Evolutionary conservation across 257 asterid genomes (phyloP).

Genomic region (Perilla frutescens): DNA sequence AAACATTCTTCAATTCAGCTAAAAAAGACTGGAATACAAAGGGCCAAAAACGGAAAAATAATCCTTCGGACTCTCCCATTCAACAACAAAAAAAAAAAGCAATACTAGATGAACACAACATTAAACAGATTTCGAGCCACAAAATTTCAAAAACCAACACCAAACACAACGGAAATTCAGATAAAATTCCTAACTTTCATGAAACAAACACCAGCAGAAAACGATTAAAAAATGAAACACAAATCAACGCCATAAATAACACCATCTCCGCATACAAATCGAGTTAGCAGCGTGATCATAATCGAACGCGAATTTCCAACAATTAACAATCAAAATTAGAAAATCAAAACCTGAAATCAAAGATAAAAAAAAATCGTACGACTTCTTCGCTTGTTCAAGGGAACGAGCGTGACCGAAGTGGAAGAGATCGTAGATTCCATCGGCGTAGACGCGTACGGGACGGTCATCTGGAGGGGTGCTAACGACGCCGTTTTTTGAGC

Average conservation of each 20-base stretch:
- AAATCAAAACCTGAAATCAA: slow-evolving; percentile 17
- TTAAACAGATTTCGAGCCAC: slow-evolving; percentile 4
- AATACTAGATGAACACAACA: not conserved
- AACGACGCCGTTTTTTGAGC: slow-evolving; percentile 21
- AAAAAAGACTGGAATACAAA: not conserved
- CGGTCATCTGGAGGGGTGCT: slow-evolving; percentile 39
- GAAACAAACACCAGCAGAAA: not conserved
- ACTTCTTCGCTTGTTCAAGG: slow-evolving; percentile 82
- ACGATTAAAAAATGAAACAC: not conserved
- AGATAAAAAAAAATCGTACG: slow-evolving; percentile 35
- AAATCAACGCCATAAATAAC: slow-evolving; percentile 9
- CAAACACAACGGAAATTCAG: not conserved
- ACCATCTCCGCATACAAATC: not conserved
- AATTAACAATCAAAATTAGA: not conserved
- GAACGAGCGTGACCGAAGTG: slow-evolving; percentile 93
- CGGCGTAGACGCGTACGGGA: slow-evolving; percentile 78
- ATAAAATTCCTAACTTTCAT: not conserved
- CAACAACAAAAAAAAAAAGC: not conserved
- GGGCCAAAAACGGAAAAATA: not conserved
- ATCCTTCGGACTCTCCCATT: slow-evolving; percentile 4
- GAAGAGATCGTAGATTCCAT: slow-evolving; percentile 88
- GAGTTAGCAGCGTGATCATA: slow-evolving; percentile 20
- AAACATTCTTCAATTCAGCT: not conserved
- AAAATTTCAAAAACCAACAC: slow-evolving; percentile 9
- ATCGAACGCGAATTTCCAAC: not conserved